Evolutionary conservation across 2,329 filamentous ascomycete species (phyloP), one percentile per base, ranked within the genome.

Genomic region (Phoma herbarum): DNA sequence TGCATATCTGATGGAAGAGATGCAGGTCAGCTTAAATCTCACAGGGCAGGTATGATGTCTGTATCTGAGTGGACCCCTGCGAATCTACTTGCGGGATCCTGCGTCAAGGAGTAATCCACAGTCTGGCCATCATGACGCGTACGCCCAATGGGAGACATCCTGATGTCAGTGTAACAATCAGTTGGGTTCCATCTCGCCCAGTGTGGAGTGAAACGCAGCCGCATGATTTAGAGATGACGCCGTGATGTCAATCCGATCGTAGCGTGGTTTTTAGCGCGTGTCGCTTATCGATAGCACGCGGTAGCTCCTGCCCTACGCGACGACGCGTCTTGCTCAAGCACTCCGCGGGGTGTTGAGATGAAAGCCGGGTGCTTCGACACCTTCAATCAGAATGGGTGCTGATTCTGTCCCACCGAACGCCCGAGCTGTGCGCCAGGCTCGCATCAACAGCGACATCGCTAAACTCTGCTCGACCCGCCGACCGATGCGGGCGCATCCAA

Each of bases 161-260:
- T 74, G 68, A 74, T 73, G 70, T 74, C 69, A 72, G 61, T 46
- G 62, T 59, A 41, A 52, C 53, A 43, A 33, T 41, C 52, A 57
- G 23, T 41, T 50, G 26, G 43, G 44, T 42, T 61, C 43, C 33
- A 51, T 12, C 23, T 60, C 57, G 63, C 61, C 58, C 65, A 52
- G 57, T 57, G 59, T 25, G 50, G 54, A 61, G 42, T 45, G 39
- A 35, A 46, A 31, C 29, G 33, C 37, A 45, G 25, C 14, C 48
- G 50, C 49, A 61, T 61, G 50, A 57, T 56, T 61, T 56, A 44
- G 26, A 28, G 20, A 69, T 67, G 68, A 69, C 68, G 66, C 60
- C 46, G 68, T 61, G 64, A 65, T 58, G 44, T 44, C 28, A 33
- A 55, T 31, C 35, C 43, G 29, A 58, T 35, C 33, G 23, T 46